Conservation (phyloP, 306 rosid genomes). For the Acacia crassicarpa region DNA sequence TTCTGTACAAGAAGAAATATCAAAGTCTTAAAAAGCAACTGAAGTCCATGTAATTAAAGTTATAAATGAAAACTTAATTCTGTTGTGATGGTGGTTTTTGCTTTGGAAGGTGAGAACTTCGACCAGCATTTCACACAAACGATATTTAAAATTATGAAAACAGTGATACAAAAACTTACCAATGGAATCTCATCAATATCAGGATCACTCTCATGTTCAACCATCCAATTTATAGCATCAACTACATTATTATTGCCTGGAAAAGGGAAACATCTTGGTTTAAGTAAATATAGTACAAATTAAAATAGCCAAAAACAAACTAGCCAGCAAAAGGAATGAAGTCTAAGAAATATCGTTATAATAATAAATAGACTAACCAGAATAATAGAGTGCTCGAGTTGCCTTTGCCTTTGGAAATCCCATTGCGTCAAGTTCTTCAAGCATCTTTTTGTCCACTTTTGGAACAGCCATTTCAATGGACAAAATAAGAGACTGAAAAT, state of each 20-base stretch:
- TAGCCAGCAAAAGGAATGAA: not conserved
- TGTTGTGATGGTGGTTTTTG: not conserved
- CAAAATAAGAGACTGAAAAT: constrained; percentile 16
- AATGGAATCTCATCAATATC: constrained; percentile 67
- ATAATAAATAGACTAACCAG: constrained; percentile 49
- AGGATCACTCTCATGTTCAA: constrained; percentile 72
- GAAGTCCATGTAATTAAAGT: not conserved
- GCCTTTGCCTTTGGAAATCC: constrained; percentile 64
- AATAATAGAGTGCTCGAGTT: constrained; percentile 58
- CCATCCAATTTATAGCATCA: constrained; percentile 68
- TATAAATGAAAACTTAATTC: no score
- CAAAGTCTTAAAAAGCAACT: not conserved
- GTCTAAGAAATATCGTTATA: not conserved
- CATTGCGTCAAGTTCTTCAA: constrained; percentile 57
- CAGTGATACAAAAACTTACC: constrained; percentile 46
- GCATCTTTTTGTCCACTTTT: constrained; percentile 58
- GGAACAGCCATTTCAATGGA: constrained; percentile 57
- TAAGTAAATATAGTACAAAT: not conserved
- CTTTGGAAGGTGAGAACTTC: not conserved
- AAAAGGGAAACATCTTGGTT: constrained; percentile 20
- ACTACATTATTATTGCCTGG: constrained; percentile 64
- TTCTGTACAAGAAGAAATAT: not conserved
- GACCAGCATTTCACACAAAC: not conserved
- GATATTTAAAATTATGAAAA: not conserved
- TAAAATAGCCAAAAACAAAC: not conserved